Conservation (phyloP, 2,329 filamentous ascomycete species). For the Nothomitra cinnamomea region DNA sequence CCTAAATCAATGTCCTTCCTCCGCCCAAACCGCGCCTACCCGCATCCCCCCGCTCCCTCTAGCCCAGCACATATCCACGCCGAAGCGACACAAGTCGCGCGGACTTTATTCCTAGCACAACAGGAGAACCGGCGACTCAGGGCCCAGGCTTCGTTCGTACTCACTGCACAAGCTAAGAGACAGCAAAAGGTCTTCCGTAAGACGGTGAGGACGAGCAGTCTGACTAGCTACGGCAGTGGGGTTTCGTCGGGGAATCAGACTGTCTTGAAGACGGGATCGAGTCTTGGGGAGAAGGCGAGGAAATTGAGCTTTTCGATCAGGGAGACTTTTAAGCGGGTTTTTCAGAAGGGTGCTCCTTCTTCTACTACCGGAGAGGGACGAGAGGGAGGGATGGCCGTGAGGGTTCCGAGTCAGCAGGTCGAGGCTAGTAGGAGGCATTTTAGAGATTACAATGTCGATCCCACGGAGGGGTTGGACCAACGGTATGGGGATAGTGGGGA, state of each 20-base stretch:
- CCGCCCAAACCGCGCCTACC: conserved; percentile 17
- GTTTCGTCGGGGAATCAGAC: conserved; percentile 14
- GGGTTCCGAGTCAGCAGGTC: conserved; percentile 38
- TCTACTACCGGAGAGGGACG: conserved; percentile 6
- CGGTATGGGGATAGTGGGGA: conserved; percentile 19
- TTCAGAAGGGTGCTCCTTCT: conserved; percentile 24
- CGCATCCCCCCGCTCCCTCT: conserved; percentile 11
- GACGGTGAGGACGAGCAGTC: conserved; percentile 33
- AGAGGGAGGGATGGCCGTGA: conserved; percentile 21
- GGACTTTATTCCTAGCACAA: conserved; percentile 22
- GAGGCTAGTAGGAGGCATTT: conserved; percentile 26
- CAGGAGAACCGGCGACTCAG: conserved; percentile 21
- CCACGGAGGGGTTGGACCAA: conserved; percentile 16
- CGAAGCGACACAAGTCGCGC: conserved; percentile 21
- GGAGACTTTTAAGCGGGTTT: conserved; percentile 41
- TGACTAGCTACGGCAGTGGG: conserved; percentile 20
- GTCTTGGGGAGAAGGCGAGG: conserved; percentile 35
- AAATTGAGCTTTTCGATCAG: conserved; percentile 46
- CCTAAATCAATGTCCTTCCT: conserved; percentile 41
- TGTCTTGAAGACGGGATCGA: conserved; percentile 18
- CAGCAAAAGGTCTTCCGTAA: conserved; percentile 25
- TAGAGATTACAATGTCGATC: conserved; percentile 14
- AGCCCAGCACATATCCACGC: conserved; percentile 18
- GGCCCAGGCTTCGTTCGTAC: conserved; percentile 29
- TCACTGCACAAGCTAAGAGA: conserved; percentile 21